Evolutionary conservation across 139 green algal genomes (phyloP).

Genomic region (Chlorella sp.): DNA sequence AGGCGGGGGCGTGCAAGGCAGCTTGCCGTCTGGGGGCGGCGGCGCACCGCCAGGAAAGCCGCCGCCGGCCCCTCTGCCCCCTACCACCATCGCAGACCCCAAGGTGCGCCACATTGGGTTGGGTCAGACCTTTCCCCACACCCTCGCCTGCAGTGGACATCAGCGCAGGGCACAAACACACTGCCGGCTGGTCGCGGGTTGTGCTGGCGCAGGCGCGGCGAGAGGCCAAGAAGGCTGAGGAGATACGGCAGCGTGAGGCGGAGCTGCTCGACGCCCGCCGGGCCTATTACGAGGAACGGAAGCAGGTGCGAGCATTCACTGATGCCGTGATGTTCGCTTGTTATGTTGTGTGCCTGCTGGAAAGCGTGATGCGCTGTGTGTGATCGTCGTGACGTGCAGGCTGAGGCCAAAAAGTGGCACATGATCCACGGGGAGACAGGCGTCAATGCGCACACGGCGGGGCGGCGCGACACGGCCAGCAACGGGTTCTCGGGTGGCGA

Average conservation of each 20-base stretch:
- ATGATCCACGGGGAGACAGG: constrained; percentile 11
- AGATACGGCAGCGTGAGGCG: constrained; percentile 29
- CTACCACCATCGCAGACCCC: too few relatives aligned
- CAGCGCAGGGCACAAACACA: too few relatives aligned
- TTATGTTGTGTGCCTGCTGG: not conserved
- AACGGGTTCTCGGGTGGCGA: not conserved
- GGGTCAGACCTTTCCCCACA: too few relatives aligned
- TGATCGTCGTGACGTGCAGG: too few relatives aligned
- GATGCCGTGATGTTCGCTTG: not conserved
- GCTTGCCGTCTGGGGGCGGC: too few relatives aligned
- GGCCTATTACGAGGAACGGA: constrained; percentile 39
- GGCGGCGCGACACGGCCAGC: not conserved
- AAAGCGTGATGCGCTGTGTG: too few relatives aligned
- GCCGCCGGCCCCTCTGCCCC: too few relatives aligned
- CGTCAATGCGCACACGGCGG: not conserved
- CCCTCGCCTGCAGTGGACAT: too few relatives aligned
- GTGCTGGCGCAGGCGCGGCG: constrained; percentile 19
- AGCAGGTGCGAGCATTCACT: constrained; percentile 13
- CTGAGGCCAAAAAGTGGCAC: constrained; percentile 17
- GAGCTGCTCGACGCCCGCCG: constrained; percentile 39
- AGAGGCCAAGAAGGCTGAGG: constrained; percentile 25
- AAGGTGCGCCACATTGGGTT: too few relatives aligned
- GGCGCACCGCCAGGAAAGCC: too few relatives aligned
- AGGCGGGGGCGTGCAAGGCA: too few relatives aligned
- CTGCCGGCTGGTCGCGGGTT: too few relatives aligned